phyloP scores from a whole-genome alignment of 768 basidiomycete species.

The Calocera viscosa region DNA sequence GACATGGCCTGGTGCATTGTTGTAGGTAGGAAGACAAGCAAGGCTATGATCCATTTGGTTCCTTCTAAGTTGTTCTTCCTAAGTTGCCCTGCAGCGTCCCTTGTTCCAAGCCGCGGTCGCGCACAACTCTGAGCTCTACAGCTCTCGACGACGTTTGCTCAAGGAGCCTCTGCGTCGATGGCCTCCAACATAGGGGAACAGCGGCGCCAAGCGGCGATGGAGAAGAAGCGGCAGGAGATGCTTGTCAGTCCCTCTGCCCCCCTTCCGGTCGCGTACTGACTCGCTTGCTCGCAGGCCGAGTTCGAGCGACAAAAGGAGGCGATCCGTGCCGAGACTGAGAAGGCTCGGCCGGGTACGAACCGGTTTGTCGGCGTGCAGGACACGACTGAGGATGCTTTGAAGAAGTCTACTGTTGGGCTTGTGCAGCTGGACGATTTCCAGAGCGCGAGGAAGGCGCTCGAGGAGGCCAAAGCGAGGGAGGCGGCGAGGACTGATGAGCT shows the following conservation, averaged over 20 bases:
- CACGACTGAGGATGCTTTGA: slow-evolving; percentile 85
- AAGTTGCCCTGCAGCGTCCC: no score
- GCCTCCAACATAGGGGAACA: slow-evolving; percentile 66
- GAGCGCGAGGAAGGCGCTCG: slow-evolving; percentile 72
- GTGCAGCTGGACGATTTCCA: slow-evolving; percentile 89
- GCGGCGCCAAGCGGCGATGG: slow-evolving; percentile 73
- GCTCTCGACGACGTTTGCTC: background rate
- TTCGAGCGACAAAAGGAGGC: slow-evolving; percentile 69
- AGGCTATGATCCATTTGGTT: no score
- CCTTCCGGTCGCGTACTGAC: background rate
- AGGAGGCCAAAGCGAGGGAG: slow-evolving; percentile 82
- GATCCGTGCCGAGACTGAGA: slow-evolving; percentile 81
- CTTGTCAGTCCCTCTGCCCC: slow-evolving; percentile 22
- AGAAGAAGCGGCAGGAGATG: slow-evolving; percentile 56
- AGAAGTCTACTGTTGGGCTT: slow-evolving; percentile 81
- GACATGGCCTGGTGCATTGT: no score
- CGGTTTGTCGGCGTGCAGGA: slow-evolving; percentile 92
- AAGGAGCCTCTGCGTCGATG: slow-evolving; percentile 33
- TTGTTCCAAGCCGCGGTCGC: background rate
- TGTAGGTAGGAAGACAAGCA: no score
- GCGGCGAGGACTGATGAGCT: slow-evolving; percentile 73
- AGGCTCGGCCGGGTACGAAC: slow-evolving; percentile 71
- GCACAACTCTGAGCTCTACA: background rate
- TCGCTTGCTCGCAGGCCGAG: slow-evolving; percentile 47
- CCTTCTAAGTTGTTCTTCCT: no score